Percentiles rank a stretch among this genome's conserved stretches.
These are phyloP conservation scores for Ascocoryne sarcoides DNA, from an alignment of 2,329 filamentous ascomycete genomes.

Conservation along the genomic window DNA sequence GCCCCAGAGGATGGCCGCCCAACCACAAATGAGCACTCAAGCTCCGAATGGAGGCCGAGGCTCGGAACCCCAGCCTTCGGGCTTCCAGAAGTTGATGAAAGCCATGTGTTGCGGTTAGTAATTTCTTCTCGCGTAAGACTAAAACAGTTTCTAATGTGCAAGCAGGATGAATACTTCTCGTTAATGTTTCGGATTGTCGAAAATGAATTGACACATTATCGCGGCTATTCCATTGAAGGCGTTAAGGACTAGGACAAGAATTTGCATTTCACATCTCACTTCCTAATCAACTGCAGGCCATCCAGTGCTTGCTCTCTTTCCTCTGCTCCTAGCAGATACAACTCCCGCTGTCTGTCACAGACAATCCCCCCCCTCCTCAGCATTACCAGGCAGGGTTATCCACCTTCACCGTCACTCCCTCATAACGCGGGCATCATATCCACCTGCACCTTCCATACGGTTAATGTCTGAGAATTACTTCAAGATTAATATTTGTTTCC, in stretches of 20 bases:
- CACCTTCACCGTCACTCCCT: conserved; percentile 4
- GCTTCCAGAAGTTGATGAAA: conserved; percentile 90
- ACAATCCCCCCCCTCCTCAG: conserved; percentile 10
- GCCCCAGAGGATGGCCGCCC: conserved; percentile 52
- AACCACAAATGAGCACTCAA: conserved; percentile 50
- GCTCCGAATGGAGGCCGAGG: conserved; percentile 42
- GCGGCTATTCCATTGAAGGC: conserved; percentile 13
- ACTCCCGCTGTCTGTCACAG: conserved; percentile 25
- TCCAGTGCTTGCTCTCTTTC: conserved; percentile 17
- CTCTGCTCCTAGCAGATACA: conserved; percentile 21
- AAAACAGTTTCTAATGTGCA: conserved; percentile 10
- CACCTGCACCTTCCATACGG: conserved; percentile 14
- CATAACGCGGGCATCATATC: conserved; percentile 12
- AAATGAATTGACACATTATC: not conserved
- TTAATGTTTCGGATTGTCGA: conserved; percentile 2
- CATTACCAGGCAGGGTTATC: conserved; percentile 7
- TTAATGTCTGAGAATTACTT: conserved; percentile 22
- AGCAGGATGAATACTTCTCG: conserved; percentile 21
- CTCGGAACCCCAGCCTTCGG: conserved; percentile 65
- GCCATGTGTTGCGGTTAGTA: conserved; percentile 76
- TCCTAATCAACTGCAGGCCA: conserved; percentile 20
- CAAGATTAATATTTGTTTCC: conserved; percentile 22
- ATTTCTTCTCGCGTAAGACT: not conserved
- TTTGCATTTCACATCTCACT: conserved; percentile 12
- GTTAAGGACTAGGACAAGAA: conserved; percentile 19